These are phyloP conservation scores for Penicillium sp. DNA, from an alignment of 2,329 filamentous ascomycete species.

Conservation along the genomic window DNA sequence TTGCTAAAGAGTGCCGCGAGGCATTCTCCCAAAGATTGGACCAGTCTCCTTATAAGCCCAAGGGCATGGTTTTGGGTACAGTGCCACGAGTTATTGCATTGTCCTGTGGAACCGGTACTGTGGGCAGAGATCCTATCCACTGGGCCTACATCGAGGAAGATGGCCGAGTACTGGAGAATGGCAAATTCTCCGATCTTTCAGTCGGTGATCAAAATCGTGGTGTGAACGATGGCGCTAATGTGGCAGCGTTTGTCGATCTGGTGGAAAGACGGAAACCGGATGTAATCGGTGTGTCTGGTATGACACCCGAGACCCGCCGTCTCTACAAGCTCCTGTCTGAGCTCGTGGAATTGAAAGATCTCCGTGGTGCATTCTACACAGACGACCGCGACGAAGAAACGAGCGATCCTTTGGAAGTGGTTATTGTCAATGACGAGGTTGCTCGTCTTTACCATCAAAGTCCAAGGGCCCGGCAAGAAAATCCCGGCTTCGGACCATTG, in stretches of 20 bases:
- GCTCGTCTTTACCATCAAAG: conserved; percentile 96
- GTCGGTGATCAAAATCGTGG: conserved; percentile 68
- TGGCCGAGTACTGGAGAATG: conserved; percentile 84
- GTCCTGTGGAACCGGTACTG: conserved; percentile 81
- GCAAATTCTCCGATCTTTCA: conserved; percentile 80
- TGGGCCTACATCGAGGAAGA: conserved; percentile 96
- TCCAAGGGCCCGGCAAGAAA: conserved; percentile 74
- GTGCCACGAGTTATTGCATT: conserved; percentile 83
- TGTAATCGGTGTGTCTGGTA: conserved; percentile 87
- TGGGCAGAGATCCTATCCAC: conserved; percentile 74
- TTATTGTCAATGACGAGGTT: conserved; percentile 95
- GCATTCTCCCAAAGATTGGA: conserved; percentile 89
- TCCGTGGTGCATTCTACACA: conserved; percentile 81
- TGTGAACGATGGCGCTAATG: conserved; percentile 66
- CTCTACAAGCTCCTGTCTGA: conserved; percentile 80
- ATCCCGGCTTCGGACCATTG: conserved; percentile 77
- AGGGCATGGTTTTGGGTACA: conserved; percentile 87
- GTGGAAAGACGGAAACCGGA: conserved; percentile 82
- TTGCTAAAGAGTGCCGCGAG: conserved; percentile 85
- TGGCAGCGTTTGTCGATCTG: conserved; percentile 75
- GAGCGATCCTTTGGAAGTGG: conserved; percentile 80
- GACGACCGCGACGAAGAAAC: conserved; percentile 79
- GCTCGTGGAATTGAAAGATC: conserved; percentile 74
- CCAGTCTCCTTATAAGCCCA: conserved; percentile 94
- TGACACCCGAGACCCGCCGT: conserved; percentile 82